Conservation (phyloP, 805 yeast genomes). For the Saccharomycopsis capsularis region DNA sequence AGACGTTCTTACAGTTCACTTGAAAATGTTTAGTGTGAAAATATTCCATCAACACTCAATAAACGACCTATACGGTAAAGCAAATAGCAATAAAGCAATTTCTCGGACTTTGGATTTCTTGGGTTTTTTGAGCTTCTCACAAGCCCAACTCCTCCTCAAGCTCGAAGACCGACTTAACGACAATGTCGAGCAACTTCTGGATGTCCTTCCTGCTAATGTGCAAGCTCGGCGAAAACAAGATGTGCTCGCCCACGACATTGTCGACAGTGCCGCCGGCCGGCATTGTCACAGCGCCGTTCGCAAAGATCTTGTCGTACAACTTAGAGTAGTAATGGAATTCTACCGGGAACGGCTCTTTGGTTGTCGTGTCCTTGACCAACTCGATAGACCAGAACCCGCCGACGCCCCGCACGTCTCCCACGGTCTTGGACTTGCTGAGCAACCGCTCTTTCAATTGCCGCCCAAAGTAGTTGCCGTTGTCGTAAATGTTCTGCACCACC, state of each 20-base stretch:
- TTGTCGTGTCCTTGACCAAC: constrained; percentile 44
- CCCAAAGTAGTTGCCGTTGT: constrained; percentile 39
- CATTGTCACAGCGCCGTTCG: constrained; percentile 44
- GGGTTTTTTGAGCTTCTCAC: constrained; percentile 1
- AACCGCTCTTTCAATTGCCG: constrained; percentile 31
- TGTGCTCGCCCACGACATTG: constrained; percentile 37
- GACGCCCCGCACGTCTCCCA: constrained; percentile 57
- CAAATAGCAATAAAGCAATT: too few relatives aligned
- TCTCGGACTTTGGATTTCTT: too few relatives aligned
- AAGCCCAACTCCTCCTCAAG: constrained; percentile 27
- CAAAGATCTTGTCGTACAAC: constrained; percentile 31
- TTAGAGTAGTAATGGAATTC: constrained; percentile 33
- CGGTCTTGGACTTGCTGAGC: constrained; percentile 31
- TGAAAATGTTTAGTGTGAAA: not conserved
- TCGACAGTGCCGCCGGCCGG: constrained; percentile 40
- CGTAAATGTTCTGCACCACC: constrained; percentile 37
- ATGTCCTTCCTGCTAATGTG: constrained; percentile 37
- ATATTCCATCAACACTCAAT: too few relatives aligned
- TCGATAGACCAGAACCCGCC: constrained; percentile 58
- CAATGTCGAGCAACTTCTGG: constrained; percentile 35
- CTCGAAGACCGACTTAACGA: constrained; percentile 36
- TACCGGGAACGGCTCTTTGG: constrained; percentile 43
- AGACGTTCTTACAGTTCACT: too few relatives aligned
- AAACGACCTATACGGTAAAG: too few relatives aligned
- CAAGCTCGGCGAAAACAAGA: constrained; percentile 43